phyloP scores from a whole-genome alignment of 345 rosid genomes.

The Triadica sebifera region DNA sequence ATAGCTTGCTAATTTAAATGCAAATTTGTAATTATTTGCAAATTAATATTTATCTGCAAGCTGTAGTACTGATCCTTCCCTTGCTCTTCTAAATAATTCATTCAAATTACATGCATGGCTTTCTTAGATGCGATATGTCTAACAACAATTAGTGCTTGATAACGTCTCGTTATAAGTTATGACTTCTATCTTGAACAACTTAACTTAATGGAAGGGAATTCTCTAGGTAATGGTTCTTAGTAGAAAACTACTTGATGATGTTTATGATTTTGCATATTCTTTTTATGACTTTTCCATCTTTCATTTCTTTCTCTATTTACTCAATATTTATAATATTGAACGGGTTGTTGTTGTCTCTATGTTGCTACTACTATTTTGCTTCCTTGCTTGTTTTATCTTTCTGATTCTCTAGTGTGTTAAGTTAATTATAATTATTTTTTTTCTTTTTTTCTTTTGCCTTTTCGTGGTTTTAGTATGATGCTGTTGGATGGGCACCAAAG shows the following conservation, averaged over 20 bases:
- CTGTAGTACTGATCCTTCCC: neutral
- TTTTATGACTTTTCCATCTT: neutral
- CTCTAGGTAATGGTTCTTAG: neutral
- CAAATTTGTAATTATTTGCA: too few species aligned
- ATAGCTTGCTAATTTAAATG: neutral
- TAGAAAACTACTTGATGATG: neutral
- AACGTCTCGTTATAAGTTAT: too few species aligned
- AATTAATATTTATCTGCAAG: neutral
- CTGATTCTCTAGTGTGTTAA: neutral
- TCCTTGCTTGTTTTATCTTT: neutral
- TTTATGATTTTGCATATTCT: neutral
- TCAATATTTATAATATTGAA: neutral
- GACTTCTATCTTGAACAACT: too few species aligned
- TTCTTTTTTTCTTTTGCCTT: conserved; percentile 8
- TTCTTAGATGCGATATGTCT: neutral
- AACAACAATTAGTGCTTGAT: neutral
- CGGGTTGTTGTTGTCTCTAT: neutral
- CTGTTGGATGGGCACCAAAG: conserved; percentile 98
- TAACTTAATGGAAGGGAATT: neutral
- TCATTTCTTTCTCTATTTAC: too few species aligned
- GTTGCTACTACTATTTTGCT: neutral
- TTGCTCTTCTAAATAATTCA: neutral
- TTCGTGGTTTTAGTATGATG: conserved; percentile 61
- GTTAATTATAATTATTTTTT: neutral
- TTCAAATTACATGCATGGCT: neutral